Base-by-base conservation (phyloP, 805 yeast genomes). In the Ogataea nakhonphanomensis region DNA sequence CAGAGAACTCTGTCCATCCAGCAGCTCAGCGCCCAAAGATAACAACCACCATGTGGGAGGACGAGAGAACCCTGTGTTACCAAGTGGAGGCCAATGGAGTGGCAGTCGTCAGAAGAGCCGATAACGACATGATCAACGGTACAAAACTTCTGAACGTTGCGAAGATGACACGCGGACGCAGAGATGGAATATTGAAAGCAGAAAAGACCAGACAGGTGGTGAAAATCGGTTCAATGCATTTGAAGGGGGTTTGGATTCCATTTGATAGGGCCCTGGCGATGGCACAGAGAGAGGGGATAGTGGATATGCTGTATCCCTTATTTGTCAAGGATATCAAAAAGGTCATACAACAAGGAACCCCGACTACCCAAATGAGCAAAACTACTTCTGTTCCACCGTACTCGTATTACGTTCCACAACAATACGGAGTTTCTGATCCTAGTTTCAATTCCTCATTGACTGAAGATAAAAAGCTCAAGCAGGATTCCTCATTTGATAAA, bases 11-110 rank as follows among this genome's bases (percentile, higher is more conserved):
- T 2, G 32, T 36, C 9, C 65, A 56, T 37, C 59, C 65, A 6
- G 53, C 57, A 8, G 63, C 45, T 1, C 38, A 41, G 25, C 34
- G 51, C 12, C 48, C 69, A 2, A 67, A 81, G 46, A 79, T 80
- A 42, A 79, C 85, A 33, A 80, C 86, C 17, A 79, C 84, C 9
- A 78, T 79, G 79, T 80, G 86, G 86, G 86, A 80, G 60, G 86
- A 80, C 55, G 86, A 80, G 52, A 78, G 77, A 50, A 80, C 87
- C 1, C 64, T 80, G 31, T 80, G 87, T 54, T 80, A 80, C 59
- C 87, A 80, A 58, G 86, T 80, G 35, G 86, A 80, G 45, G 80
- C 83, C 35, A 78, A 79, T 53, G 79, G 79, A 39, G 80, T 80
- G 26, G 67, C 79, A 1, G 85, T 80, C 25, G 84, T 79, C 22